Percentiles rank a stretch among this genome's conserved stretches.
Conservation (phyloP, 805 yeast species). For the Kuraishia ogatae region DNA sequence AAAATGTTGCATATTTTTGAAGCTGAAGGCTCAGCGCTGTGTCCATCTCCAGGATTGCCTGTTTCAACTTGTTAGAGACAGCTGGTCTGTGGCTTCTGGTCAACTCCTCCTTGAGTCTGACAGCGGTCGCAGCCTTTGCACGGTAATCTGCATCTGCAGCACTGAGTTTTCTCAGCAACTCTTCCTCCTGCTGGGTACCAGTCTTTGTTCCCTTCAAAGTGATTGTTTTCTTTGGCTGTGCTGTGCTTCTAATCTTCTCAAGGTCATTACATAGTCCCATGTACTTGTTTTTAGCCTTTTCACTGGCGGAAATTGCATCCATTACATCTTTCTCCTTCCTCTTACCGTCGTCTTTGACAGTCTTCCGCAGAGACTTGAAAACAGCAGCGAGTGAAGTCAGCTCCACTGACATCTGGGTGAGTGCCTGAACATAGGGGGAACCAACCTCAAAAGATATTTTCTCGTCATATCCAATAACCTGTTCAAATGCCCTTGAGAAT, state of each 20-base stretch:
- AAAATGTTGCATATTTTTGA: slow-evolving; percentile 81
- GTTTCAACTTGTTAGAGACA: slow-evolving; percentile 59
- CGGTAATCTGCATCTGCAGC: slow-evolving; percentile 82
- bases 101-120: slow-evolving; percentile 65
- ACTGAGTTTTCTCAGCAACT: slow-evolving; percentile 69
- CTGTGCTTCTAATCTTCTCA: slow-evolving; percentile 72
- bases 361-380: slow-evolving; percentile 65
- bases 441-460: slow-evolving; percentile 58
- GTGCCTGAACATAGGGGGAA: slow-evolving; percentile 65
- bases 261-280: slow-evolving; percentile 76
- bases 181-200: slow-evolving; percentile 86
- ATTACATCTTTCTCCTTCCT: slow-evolving; percentile 76
- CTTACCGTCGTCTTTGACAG: slow-evolving; percentile 72
- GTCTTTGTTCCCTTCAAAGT: slow-evolving; percentile 74
- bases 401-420: slow-evolving; percentile 83
- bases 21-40: slow-evolving; percentile 83
- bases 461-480: slow-evolving; percentile 71
- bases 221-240: slow-evolving; percentile 77
- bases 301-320: slow-evolving; percentile 78
- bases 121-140: slow-evolving; percentile 64
- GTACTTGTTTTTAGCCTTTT: slow-evolving; percentile 78
- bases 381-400: slow-evolving; percentile 60
- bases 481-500: slow-evolving; percentile 56
- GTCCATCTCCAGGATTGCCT: slow-evolving; percentile 78
- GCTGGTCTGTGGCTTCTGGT: slow-evolving; percentile 71